A percentile compares a stretch with the other conserved stretches of the same genome.
phyloP scores from a whole-genome alignment of 2,329 filamentous ascomycete species.

The Pseudocercospora musae region DNA sequence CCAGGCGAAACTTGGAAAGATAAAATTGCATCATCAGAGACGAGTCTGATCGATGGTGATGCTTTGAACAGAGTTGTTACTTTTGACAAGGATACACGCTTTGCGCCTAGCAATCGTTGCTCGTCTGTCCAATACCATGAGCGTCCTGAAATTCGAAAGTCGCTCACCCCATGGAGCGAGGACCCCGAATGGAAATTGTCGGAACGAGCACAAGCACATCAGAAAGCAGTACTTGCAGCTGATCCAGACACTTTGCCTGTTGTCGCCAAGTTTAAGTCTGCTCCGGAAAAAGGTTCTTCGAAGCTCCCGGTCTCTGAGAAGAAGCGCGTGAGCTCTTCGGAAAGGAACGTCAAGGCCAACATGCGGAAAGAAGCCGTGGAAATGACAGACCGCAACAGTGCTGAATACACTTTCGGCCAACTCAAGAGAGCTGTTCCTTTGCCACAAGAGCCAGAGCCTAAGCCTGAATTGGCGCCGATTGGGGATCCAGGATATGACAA shows the following conservation, averaged over 20 bases:
- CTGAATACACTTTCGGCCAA: background rate
- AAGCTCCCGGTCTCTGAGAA: background rate
- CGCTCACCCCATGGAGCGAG: background rate
- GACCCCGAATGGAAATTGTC: background rate
- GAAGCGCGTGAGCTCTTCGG: background rate
- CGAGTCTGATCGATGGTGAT: background rate
- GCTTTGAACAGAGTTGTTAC: background rate
- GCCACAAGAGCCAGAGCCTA: background rate
- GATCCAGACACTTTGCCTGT: background rate
- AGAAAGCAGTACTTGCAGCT: conserved; percentile 1
- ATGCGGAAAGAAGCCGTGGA: background rate
- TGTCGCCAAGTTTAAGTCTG: background rate
- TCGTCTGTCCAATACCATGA: background rate
- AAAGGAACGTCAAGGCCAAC: background rate
- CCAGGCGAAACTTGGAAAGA: background rate
- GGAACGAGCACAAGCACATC: background rate
- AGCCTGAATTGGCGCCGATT: background rate
- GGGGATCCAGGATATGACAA: conserved; percentile 12
- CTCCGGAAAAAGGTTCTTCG: background rate
- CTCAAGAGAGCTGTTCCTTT: background rate
- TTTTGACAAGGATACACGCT: background rate
- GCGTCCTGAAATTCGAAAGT: background rate
- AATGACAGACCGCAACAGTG: background rate
- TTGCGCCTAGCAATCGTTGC: background rate
- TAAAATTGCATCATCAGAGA: background rate